A percentile compares a stretch with the other conserved stretches of the same genome.
phyloP scores from a whole-genome alignment of 148 eudicot species.

The Simmondsia chinensis region DNA sequence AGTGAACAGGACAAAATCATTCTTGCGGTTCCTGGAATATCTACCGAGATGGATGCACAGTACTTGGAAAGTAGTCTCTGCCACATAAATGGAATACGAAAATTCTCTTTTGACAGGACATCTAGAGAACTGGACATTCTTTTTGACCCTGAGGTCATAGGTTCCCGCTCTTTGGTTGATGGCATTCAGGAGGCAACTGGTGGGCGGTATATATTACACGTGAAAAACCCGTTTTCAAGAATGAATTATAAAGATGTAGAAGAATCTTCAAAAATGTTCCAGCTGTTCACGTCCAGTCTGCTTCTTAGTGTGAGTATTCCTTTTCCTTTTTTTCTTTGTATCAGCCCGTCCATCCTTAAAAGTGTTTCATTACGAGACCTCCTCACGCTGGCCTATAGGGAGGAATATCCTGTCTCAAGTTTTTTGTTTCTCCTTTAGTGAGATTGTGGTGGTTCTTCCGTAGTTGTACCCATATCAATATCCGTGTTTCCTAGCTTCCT shows the following conservation, averaged over 20 bases:
- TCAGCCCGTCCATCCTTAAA: not conserved
- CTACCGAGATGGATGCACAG: slow-evolving; percentile 46
- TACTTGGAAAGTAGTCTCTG: slow-evolving; percentile 55
- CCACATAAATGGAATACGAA: slow-evolving; percentile 59
- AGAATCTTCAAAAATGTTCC: slow-evolving; percentile 82
- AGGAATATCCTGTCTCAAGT: too few relatives aligned
- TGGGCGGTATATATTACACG: slow-evolving; percentile 53
- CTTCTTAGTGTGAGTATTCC: slow-evolving; percentile 72
- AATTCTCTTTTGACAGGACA: slow-evolving; percentile 37
- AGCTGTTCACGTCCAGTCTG: slow-evolving; percentile 65
- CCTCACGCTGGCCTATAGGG: not conserved
- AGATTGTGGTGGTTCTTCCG: too few relatives aligned
- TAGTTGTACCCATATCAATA: too few relatives aligned
- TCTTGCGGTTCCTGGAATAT: slow-evolving; percentile 54
- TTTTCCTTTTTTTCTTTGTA: not conserved
- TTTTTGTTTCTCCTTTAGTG: too few relatives aligned
- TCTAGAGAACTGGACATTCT: slow-evolving; percentile 66
- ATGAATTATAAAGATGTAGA: slow-evolving; percentile 75
- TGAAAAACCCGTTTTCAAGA: slow-evolving; percentile 80
- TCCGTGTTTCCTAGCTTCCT: too few relatives aligned
- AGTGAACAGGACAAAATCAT: slow-evolving; percentile 71
- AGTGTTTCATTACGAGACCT: slow-evolving; percentile 2
- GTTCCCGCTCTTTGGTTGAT: slow-evolving; percentile 72
- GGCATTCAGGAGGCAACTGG: slow-evolving; percentile 56
- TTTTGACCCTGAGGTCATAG: slow-evolving; percentile 81